phyloP scores from a whole-genome alignment of 1,284 basidiomycete genomes.

The Cutaneotrichosporon mucoides region DNA sequence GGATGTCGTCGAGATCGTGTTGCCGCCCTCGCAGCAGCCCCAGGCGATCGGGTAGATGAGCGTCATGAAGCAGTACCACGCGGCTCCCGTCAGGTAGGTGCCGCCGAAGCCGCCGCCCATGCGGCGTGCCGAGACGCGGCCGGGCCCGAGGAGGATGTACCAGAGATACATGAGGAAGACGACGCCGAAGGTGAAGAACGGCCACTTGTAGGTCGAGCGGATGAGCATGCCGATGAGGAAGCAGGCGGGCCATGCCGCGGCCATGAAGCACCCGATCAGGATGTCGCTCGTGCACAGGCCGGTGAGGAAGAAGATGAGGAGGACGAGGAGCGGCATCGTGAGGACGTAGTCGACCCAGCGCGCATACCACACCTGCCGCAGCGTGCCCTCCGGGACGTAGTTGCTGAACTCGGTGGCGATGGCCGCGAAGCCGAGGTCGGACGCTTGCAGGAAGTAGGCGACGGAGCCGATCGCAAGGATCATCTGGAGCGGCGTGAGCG shows the following conservation, averaged over 20 bases:
- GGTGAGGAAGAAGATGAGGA: conserved; percentile 56
- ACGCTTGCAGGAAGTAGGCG: conserved; percentile 59
- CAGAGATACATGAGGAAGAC: conserved; percentile 55
- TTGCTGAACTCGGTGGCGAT: conserved; percentile 54
- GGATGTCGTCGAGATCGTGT: conserved; percentile 42
- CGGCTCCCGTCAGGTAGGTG: conserved; percentile 37
- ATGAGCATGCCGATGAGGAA: conserved; percentile 58
- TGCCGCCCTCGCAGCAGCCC: conserved; percentile 50
- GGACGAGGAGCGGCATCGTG: conserved; percentile 58
- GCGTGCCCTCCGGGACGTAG: conserved; percentile 29
- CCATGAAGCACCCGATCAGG: conserved; percentile 57
- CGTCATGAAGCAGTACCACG: conserved; percentile 53
- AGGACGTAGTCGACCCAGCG: conserved; percentile 57
- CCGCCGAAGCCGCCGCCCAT: conserved; percentile 44
- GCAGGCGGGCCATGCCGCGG: conserved; percentile 54
- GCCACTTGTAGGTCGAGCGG: conserved; percentile 55
- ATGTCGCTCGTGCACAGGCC: conserved; percentile 57
- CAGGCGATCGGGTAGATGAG: conserved; percentile 54
- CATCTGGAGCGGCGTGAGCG: conserved; percentile 25
- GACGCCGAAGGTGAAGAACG: conserved; percentile 54
- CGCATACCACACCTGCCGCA: conserved; percentile 58
- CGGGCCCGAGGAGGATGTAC: conserved; percentile 47
- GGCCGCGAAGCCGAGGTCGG: conserved; percentile 58
- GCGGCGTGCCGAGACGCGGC: conserved; percentile 29
- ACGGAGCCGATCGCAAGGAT: conserved; percentile 53